Evolutionary conservation across 2,329 filamentous ascomycete species (phyloP).

Genomic region (Colletotrichum truncatum): DNA sequence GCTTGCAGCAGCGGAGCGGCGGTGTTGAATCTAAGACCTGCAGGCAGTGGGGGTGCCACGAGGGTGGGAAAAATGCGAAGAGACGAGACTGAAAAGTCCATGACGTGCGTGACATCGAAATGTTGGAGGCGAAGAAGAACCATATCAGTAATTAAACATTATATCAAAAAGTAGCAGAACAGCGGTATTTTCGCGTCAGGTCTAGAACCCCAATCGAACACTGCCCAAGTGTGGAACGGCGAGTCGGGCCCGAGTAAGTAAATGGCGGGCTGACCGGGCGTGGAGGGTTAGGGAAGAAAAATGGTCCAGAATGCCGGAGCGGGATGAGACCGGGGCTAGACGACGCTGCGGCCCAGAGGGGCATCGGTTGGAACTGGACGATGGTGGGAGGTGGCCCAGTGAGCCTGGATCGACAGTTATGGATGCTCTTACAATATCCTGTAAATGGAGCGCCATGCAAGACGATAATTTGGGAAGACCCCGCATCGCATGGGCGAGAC

Average conservation of each 20-base stretch:
- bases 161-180: neutral
- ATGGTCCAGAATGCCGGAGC: slow-evolving; percentile 13
- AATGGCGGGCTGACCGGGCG: neutral
- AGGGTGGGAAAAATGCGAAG: neutral
- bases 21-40: slow-evolving; percentile 14
- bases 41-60: neutral
- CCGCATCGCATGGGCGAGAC: neutral
- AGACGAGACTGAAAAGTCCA: neutral
- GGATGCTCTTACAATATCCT: neutral
- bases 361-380: neutral
- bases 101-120: neutral
- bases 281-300: slow-evolving; percentile 1
- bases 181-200: neutral
- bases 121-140: neutral
- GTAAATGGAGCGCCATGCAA: neutral
- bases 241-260: slow-evolving; percentile 12
- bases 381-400: neutral
- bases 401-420: neutral
- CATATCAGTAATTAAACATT: neutral
- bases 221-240: neutral
- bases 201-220: neutral
- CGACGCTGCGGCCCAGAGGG: slow-evolving; percentile 1
- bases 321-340: neutral
- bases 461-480: neutral
- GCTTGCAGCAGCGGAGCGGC: slow-evolving; percentile 11